Base-by-base conservation (phyloP, 2,329 filamentous ascomycete species). In the Aspergillus udagawae region DNA sequence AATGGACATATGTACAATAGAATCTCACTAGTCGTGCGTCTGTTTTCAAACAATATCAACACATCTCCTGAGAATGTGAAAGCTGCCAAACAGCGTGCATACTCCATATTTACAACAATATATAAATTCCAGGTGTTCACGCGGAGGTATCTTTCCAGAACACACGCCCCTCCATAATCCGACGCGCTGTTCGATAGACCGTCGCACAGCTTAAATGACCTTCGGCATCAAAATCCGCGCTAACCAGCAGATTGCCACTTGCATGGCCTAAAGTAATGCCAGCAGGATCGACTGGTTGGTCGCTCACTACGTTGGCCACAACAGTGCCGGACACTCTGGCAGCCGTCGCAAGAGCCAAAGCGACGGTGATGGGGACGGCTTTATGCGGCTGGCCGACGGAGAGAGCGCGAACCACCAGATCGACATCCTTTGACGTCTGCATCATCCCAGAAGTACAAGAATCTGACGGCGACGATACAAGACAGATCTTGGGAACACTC, bases 401-500 rank as follows among this genome's bases (percentile, higher is more conserved):
- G 53, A 85, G 70, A 20, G 80, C 79, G n/a, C 79, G 72, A n/a
- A 76, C 77, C 2, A 79, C 67, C 3, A 78, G 60, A 63, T 80
- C 75, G 6, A 67, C 71, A 14, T 74, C 66, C 0, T 73, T 74
- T 2, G 75, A 76, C 32, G 67, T 67, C n/a, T 67, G 63, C 21
- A 25, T 47, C 21, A 47, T 14, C 3, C 12, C 10, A 3, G 44
- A 47, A 1, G 21, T 7, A 23, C 4, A 47, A 14, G 63, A 63
- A 45, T 50, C 54, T 2, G 52, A 52, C 1, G 69, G 65, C 0
- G 57, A 7, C 3, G 80, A 80, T 0, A 86, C 77, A 17, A 87
- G 73, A 14, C 80, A 82, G 41, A 89, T 84, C 67, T 89, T 88
- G 1, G 87, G 86, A 1, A 89, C 59, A 49, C 69, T 82, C 1